Evolutionary conservation across 805 yeast species (phyloP), one percentile per base, ranked within the genome.

Genomic region (Candida silvicultrix): DNA sequence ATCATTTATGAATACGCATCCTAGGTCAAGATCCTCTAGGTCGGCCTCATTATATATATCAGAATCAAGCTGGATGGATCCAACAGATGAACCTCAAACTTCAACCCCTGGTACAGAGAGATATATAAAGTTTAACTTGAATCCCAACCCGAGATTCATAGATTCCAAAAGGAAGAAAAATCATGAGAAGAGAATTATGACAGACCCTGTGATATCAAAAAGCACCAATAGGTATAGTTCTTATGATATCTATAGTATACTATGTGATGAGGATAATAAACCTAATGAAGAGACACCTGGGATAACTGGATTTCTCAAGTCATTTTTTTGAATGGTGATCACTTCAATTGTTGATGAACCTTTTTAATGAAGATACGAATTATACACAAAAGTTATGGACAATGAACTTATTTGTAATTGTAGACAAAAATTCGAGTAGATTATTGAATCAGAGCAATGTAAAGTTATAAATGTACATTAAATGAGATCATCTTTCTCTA

Each of bases 51-150:
- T 71, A 38, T 70, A 74, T 52, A 58, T 65, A 3, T 60, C 71
- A 14, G 78, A 73, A 37, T 66, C 72, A 18, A 71, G 69, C 45
- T 77, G 81, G 81, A 75, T 76, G 80, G 80, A 75, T 45, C 74
- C 79, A 3, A 53, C 60, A 44, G 66, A 60, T 23, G 54, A 47
- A 19, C n/a, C 48, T 4, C 6, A 37, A 22, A 47, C 58, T 2
- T 47, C 52, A 2, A 57, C 63, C 4, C 62, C 60, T 4, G 44
- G 47, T 12, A 53, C 58, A 5, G 42, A 52, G 25, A 38, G 60
- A 16, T 59, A 59, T 40, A 50, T 56, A n/a, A 52, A 52, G 39
- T 39, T 54, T 40, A 57, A 56, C 35, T 29, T 56, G 20, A 50
- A 58, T 31, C 61, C 63, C 18, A 48, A 45, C 8, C 46, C 47